A percentile compares a stretch with the other conserved stretches of the same genome.
Evolutionary conservation across 2,329 filamentous ascomycete species (phyloP).

Genomic region (Claviceps sp.): DNA sequence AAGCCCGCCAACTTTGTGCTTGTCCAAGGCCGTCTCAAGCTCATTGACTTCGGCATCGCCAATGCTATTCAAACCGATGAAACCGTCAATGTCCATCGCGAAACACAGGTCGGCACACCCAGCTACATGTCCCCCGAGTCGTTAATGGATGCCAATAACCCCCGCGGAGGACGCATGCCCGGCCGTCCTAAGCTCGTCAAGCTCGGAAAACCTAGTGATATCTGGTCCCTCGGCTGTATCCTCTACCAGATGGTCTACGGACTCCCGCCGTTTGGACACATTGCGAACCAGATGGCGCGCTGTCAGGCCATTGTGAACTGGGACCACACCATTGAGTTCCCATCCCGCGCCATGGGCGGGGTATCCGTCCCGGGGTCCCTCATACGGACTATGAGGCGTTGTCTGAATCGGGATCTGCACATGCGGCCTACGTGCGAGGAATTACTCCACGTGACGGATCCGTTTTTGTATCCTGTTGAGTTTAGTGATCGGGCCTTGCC

Average conservation of each 20-base stretch:
- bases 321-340: slow-evolving; percentile 59
- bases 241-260: slow-evolving; percentile 97
- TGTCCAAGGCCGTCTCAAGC: slow-evolving; percentile 77
- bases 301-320: slow-evolving; percentile 81
- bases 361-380: slow-evolving; percentile 44
- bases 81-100: slow-evolving; percentile 93
- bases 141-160: slow-evolving; percentile 71
- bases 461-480: slow-evolving; percentile 51
- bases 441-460: slow-evolving; percentile 43
- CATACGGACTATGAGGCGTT: slow-evolving; percentile 47
- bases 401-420: slow-evolving; percentile 48
- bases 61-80: slow-evolving; percentile 93
- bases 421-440: slow-evolving; percentile 51
- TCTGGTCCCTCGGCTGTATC: slow-evolving; percentile 94
- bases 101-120: slow-evolving; percentile 87
- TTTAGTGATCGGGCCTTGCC: slow-evolving; percentile 40
- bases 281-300: slow-evolving; percentile 71
- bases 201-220: slow-evolving; percentile 85
- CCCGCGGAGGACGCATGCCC: slow-evolving; percentile 29
- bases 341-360: slow-evolving; percentile 53
- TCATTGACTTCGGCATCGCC: slow-evolving; percentile 97
- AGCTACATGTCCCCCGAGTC: slow-evolving; percentile 99
- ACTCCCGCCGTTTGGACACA: slow-evolving; percentile 88
- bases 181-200: slow-evolving; percentile 69
- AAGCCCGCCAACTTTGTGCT: slow-evolving; percentile 97